Evolutionary conservation across 1,284 basidiomycete species (phyloP), one percentile per base, ranked within the genome.

Genomic region (Phaffia rhodozyma): DNA sequence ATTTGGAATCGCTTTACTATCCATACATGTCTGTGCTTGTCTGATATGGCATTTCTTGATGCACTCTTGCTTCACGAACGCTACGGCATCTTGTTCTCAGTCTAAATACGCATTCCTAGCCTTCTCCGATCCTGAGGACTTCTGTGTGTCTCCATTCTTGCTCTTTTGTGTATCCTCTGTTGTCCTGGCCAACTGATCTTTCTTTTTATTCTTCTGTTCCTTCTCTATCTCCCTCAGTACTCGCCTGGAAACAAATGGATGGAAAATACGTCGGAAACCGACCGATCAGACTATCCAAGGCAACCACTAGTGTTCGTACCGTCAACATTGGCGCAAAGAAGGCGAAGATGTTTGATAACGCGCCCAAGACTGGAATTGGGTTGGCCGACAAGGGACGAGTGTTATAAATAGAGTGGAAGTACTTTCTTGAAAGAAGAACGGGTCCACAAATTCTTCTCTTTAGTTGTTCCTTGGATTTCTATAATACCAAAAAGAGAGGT

Each of bases 231-330:
- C 51, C 51, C 20, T 98, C 97, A 74, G 75, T 99, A 65, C 91
- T 84, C 70, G 96, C 96, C 7, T 99, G 96, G 96, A 98, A 98
- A 74, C 91, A 98, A 75, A 97, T 97, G 91, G 91, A 99, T 75
- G 94, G 91, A 69, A 96, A 97, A 79, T 97, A 97, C 75, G 91
- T 97, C 61, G 92, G 92, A 50, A 96, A 94, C 73, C 82, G 92
- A 66, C 92, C 92, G 25, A 84, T 97, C 69, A 90, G 89, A 71
- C 81, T 97, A 66, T 89, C 86, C 78, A 91, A 90, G 74, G 90
- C 90, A 71, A 80, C 80, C 68, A 85, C 84, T 60, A 84, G 86
- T 66, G 86, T 97, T 69, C 82, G 87, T 65, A 87, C 91, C 30
- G 92, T 97, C 65, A 88, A 93, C 73, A 94, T 96, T 69, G 93